Evolutionary conservation across 495 filamentous ascomycete genomes (phyloP).

Genomic region (Daldinia decipiens): DNA sequence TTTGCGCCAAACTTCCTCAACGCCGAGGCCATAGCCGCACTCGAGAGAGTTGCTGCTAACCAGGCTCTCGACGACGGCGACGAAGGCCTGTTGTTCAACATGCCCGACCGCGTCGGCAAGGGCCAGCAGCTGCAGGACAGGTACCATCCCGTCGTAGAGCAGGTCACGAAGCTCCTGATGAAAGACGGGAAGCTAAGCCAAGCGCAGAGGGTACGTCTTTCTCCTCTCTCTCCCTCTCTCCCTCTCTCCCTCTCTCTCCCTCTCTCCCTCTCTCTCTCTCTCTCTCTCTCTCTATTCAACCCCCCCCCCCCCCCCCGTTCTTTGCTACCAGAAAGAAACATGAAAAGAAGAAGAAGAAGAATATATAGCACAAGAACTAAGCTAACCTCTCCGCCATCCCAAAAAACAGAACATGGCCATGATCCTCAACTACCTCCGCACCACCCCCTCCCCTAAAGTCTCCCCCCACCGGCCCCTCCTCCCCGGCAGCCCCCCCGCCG

Average conservation of each 20-base stretch:
- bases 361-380: slow-evolving; percentile 8
- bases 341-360: no score
- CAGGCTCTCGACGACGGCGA: slow-evolving; percentile 17
- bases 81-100: slow-evolving; percentile 76
- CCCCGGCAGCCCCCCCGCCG: slow-evolving; percentile 73
- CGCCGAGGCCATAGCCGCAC: slow-evolving; percentile 49
- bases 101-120: slow-evolving; percentile 71
- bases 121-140: slow-evolving; percentile 74
- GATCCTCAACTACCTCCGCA: slow-evolving; percentile 89
- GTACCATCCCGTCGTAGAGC: slow-evolving; percentile 82
- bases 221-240: no score
- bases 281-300: no score
- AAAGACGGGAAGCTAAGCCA: slow-evolving; percentile 81
- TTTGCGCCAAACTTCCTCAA: slow-evolving; percentile 51
- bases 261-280: no score
- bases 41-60: slow-evolving; percentile 44
- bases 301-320: no score
- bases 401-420: slow-evolving; percentile 76
- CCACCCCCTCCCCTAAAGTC: slow-evolving; percentile 76
- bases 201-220: slow-evolving; percentile 77
- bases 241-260: no score
- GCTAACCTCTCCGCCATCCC: slow-evolving; percentile 1
- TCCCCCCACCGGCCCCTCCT: slow-evolving; percentile 76
- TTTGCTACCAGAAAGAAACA: no score
- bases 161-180: slow-evolving; percentile 93